phyloP scores from a whole-genome alignment of 75 land plant species.

The Sequoia sempervirens region DNA sequence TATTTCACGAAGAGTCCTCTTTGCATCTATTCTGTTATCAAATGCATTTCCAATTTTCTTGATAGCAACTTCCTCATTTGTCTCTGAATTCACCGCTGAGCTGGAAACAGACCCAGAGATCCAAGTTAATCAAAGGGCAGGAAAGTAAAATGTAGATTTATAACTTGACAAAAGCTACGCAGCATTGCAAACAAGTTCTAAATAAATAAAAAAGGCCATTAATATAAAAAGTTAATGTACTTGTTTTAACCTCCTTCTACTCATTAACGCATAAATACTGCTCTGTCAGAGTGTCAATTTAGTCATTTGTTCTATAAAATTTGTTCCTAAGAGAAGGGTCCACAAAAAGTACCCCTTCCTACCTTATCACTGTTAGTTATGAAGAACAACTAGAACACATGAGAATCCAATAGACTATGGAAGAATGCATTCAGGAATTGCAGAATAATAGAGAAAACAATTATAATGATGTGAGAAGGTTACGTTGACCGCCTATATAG shows the following conservation, averaged over 20 bases:
- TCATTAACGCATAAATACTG: background rate
- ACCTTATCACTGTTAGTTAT: background rate
- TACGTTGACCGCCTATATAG: background rate
- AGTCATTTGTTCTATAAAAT: background rate
- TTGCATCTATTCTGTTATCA: slow-evolving; percentile 94
- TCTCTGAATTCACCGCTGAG: slow-evolving; percentile 79
- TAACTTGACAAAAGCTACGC: background rate
- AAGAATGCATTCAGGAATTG: background rate
- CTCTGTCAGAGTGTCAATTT: background rate
- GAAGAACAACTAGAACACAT: background rate
- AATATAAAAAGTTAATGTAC: no score
- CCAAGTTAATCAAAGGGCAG: background rate
- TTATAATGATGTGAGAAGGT: background rate
- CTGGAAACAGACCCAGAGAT: slow-evolving; percentile 37
- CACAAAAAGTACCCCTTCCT: background rate
- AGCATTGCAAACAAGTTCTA: background rate
- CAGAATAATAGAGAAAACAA: background rate
- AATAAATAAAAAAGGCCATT: background rate
- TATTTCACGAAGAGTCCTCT: slow-evolving; percentile 88
- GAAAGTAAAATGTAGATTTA: background rate
- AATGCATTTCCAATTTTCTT: slow-evolving; percentile 96
- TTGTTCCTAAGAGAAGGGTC: background rate
- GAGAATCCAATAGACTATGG: background rate
- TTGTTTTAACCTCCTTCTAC: background rate
- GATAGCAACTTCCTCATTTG: slow-evolving; percentile 93